Evolutionary conservation across 257 asterid species (phyloP).

Genomic region (Avicennia marina): DNA sequence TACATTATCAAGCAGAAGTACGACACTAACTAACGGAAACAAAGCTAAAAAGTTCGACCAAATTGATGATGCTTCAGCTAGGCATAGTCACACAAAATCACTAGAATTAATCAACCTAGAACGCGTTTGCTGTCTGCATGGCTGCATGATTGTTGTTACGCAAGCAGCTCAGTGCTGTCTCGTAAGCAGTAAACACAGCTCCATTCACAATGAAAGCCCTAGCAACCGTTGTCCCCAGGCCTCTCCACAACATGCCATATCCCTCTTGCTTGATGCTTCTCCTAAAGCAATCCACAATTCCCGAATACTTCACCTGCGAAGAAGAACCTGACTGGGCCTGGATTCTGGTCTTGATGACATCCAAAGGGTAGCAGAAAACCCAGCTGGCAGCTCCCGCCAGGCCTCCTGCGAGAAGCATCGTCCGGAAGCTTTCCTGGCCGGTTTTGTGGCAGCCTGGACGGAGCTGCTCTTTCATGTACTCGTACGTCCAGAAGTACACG

Average conservation of each 20-base stretch:
- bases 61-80: no score
- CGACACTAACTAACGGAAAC: no score
- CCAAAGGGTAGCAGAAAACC: constrained; percentile 69
- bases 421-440: constrained; percentile 41
- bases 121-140: no score
- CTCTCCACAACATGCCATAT: constrained; percentile 60
- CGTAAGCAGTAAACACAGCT: constrained; percentile 66
- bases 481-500: constrained; percentile 66
- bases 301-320: constrained; percentile 27
- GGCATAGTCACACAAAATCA: no score
- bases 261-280: constrained; percentile 53
- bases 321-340: constrained; percentile 43
- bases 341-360: constrained; percentile 67
- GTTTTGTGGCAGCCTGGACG: constrained; percentile 65
- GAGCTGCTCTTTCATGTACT: constrained; percentile 49
- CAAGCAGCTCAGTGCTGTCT: constrained; percentile 53
- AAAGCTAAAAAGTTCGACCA: no score
- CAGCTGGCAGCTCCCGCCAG: constrained; percentile 75
- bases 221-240: constrained; percentile 58
- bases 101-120: no score
- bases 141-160: no score
- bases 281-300: constrained; percentile 54
- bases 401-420: constrained; percentile 81
- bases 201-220: constrained; percentile 79
- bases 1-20: no score